These are phyloP conservation scores for Eimeria brunetti DNA, from an alignment of 169 alveolate species.

Conservation along the genomic window DNA sequence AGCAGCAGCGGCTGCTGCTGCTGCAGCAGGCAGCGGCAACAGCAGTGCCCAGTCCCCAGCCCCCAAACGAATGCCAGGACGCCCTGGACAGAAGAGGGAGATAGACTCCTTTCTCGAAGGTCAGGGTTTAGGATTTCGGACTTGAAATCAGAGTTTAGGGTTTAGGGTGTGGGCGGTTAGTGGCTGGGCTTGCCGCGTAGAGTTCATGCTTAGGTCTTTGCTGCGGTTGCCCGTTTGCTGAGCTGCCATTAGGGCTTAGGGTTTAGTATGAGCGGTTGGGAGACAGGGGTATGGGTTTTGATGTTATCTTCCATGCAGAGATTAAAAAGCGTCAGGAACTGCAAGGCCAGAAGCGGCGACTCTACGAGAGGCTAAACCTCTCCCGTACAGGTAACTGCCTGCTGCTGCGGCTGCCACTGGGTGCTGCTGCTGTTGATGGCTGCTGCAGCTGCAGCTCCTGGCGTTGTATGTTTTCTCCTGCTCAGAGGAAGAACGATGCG, in stretches of 20 bases:
- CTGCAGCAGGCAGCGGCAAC: constrained; percentile 34
- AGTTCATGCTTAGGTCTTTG: neutral
- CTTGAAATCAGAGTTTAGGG: neutral
- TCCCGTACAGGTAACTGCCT: constrained; percentile 62
- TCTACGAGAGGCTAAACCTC: constrained; percentile 67
- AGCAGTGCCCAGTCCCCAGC: constrained; percentile 70
- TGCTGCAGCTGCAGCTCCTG: neutral
- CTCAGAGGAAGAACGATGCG: constrained; percentile 72
- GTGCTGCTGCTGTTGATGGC: neutral
- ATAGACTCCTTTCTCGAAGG: constrained; percentile 88
- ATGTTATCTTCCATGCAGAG: neutral
- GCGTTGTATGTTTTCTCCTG: neutral
- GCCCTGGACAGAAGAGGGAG: constrained; percentile 81
- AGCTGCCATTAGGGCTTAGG: neutral
- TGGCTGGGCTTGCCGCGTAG: constrained; percentile 5
- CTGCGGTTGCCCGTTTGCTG: neutral
- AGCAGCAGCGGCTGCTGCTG: constrained; percentile 75
- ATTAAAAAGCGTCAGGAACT: constrained; percentile 62
- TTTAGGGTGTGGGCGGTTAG: constrained; percentile 25
- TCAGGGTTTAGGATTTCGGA: constrained; percentile 57
- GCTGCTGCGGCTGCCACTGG: neutral
- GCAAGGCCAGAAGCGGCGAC: constrained; percentile 69
- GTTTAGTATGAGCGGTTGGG: too few species aligned
- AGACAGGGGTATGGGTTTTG: neutral
- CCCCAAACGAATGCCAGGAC: constrained; percentile 57